Percentiles rank a stretch among this genome's conserved stretches.
phyloP scores from a whole-genome alignment of 257 asterid genomes.

The Solanum tacnaense region DNA sequence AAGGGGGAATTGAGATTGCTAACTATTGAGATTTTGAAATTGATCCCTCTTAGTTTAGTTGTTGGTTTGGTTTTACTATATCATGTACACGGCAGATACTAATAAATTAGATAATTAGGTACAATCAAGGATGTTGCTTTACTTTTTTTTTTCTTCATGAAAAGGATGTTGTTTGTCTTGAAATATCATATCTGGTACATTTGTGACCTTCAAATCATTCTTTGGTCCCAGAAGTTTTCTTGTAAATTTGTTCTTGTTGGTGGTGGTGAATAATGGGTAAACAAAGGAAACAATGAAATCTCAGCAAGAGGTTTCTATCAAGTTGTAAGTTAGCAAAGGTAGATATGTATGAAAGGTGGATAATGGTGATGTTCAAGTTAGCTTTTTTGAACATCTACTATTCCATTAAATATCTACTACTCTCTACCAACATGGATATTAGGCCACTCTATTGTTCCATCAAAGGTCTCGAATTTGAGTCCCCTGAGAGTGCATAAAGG shows the following conservation, averaged over 20 bases:
- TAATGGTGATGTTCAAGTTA: neutral
- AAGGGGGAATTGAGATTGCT: constrained; percentile 36
- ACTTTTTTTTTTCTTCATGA: neutral
- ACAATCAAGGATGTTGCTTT: neutral
- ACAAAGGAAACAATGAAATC: neutral
- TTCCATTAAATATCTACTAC: neutral
- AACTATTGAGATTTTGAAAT: neutral
- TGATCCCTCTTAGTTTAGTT: neutral
- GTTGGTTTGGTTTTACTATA: neutral
- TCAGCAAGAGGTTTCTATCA: neutral
- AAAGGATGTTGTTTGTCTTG: neutral
- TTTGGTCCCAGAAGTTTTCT: neutral
- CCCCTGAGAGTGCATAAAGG: neutral
- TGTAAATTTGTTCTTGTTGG: neutral
- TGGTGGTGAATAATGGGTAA: neutral
- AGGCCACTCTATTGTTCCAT: neutral
- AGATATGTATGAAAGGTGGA: neutral
- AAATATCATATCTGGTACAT: neutral
- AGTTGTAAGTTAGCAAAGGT: neutral
- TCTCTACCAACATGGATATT: neutral
- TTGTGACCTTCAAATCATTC: neutral
- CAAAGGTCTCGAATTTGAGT: neutral
- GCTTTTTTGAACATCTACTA: neutral
- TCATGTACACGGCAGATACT: neutral
- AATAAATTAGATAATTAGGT: neutral